Evolutionary conservation across 2,329 filamentous ascomycete genomes (phyloP).

Genomic region (Colletotrichum orchidophilum): DNA sequence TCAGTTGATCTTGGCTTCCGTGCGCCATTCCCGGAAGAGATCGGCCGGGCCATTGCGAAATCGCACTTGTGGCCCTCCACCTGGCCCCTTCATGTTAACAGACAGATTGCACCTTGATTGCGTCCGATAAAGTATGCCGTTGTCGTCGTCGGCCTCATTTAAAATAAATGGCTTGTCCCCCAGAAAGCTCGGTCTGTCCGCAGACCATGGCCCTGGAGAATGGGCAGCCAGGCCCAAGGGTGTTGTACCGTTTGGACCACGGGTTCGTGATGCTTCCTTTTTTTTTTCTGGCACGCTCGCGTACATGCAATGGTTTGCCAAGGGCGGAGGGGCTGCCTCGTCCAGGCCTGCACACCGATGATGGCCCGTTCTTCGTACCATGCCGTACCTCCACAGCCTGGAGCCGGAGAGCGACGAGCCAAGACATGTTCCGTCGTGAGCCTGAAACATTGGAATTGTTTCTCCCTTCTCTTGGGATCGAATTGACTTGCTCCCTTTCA

Average conservation of each 20-base stretch:
- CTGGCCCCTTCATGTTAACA: constrained; percentile 22
- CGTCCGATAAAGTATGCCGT: not conserved
- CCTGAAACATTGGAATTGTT: not conserved
- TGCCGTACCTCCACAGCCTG: constrained; percentile 12
- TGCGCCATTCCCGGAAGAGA: not conserved
- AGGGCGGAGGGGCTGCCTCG: constrained; percentile 14
- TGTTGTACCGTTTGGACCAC: constrained; percentile 17
- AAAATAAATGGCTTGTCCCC: not conserved
- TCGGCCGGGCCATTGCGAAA: not conserved
- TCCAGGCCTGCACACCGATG: constrained; percentile 1
- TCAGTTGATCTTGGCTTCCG: not conserved
- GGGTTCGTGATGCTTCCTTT: constrained; percentile 24
- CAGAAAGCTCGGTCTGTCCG: constrained; percentile 10
- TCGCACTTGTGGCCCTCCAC: constrained; percentile 15
- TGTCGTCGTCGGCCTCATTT: not conserved
- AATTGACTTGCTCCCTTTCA: constrained; percentile 14
- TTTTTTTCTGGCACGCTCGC: constrained; percentile 4
- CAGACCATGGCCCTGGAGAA: not conserved
- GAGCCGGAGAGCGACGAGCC: constrained; percentile 2
- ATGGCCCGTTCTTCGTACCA: not conserved
- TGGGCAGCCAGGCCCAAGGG: constrained; percentile 1
- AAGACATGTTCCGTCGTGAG: constrained; percentile 19
- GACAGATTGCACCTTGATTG: constrained; percentile 30
- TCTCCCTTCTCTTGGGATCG: not conserved
- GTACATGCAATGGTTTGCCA: constrained; percentile 13